phyloP scores from a whole-genome alignment of 2,329 filamentous ascomycete species.

The Arthrobotrys conoides region DNA sequence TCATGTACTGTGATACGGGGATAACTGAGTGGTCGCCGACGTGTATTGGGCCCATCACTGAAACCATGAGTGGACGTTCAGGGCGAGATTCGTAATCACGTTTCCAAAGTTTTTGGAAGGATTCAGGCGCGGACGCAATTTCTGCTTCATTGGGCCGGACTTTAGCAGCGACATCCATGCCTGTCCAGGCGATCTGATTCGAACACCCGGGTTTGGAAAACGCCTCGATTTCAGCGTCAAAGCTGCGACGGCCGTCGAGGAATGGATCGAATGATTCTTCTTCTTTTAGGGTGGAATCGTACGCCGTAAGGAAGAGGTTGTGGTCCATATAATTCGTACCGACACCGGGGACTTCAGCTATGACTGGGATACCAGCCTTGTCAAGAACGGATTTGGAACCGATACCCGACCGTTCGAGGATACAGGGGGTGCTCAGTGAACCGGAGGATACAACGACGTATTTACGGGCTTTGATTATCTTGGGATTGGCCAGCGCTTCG shows the following conservation, averaged over 20 bases:
- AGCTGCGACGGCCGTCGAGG: constrained; percentile 71
- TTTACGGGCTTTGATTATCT: constrained; percentile 71
- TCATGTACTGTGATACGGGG: constrained; percentile 71
- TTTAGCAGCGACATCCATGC: constrained; percentile 85
- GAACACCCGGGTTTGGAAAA: constrained; percentile 66
- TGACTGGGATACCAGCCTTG: constrained; percentile 69
- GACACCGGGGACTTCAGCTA: constrained; percentile 71
- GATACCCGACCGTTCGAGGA: constrained; percentile 76
- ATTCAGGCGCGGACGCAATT: constrained; percentile 76
- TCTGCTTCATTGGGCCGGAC: constrained; percentile 79
- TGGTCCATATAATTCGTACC: constrained; percentile 73
- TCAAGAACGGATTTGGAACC: constrained; percentile 71
- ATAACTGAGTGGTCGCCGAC: constrained; percentile 68
- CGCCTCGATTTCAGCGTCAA: constrained; percentile 70
- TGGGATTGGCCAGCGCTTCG: constrained; percentile 64
- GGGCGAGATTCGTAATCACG: constrained; percentile 84
- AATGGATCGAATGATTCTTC: constrained; percentile 70
- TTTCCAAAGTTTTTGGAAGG: constrained; percentile 83
- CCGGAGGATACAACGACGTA: constrained; percentile 71
- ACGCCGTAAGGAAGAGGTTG: constrained; percentile 72
- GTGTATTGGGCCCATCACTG: constrained; percentile 67
- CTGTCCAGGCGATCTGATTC: constrained; percentile 68
- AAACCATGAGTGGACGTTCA: constrained; percentile 71
- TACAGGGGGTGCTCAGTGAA: constrained; percentile 71
- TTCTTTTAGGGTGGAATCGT: constrained; percentile 63